Evolutionary conservation across 2,329 filamentous ascomycete genomes (phyloP).

Genomic region (Neophaeococcomyces aloes): DNA sequence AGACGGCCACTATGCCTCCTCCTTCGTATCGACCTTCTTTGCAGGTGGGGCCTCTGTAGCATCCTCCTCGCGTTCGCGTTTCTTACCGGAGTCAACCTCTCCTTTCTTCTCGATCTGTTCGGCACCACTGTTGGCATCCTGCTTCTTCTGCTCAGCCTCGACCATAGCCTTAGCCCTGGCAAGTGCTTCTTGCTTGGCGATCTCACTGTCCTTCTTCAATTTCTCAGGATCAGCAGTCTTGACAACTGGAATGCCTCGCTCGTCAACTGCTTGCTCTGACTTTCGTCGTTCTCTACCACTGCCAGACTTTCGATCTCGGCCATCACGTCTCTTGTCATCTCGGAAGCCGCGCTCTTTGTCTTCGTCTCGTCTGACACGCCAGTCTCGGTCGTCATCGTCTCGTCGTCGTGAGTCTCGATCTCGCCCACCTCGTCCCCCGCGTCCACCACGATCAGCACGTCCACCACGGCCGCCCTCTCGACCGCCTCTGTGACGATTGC

Average conservation of each 20-base stretch:
- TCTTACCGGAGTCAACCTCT: slow-evolving; percentile 27
- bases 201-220: slow-evolving; percentile 9
- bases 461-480: slow-evolving; percentile 21
- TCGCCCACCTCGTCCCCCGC: slow-evolving; percentile 19
- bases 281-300: slow-evolving; percentile 25
- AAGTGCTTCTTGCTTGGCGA: slow-evolving; percentile 18
- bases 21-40: slow-evolving; percentile 41
- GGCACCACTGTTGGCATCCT: slow-evolving; percentile 12
- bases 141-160: slow-evolving; percentile 21
- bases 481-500: slow-evolving; percentile 22
- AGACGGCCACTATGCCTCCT: slow-evolving; percentile 11
- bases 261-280: slow-evolving; percentile 29
- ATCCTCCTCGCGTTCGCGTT: slow-evolving; percentile 37
- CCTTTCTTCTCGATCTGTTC: slow-evolving; percentile 9
- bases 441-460: too few relatives aligned
- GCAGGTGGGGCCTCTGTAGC: slow-evolving; percentile 30
- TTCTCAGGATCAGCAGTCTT: slow-evolving; percentile 21
- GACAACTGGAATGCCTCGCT: slow-evolving; percentile 35
- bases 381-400: slow-evolving; percentile 29
- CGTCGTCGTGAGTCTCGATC: slow-evolving; percentile 18
- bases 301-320: slow-evolving; percentile 25
- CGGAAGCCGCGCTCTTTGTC: slow-evolving; percentile 35
- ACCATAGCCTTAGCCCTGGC: slow-evolving; percentile 21
- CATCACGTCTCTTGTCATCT: slow-evolving; percentile 22
- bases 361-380: slow-evolving; percentile 35